Evolutionary conservation across 2,329 filamentous ascomycete species (phyloP).

Genomic region (Elsinoe arachidis): DNA sequence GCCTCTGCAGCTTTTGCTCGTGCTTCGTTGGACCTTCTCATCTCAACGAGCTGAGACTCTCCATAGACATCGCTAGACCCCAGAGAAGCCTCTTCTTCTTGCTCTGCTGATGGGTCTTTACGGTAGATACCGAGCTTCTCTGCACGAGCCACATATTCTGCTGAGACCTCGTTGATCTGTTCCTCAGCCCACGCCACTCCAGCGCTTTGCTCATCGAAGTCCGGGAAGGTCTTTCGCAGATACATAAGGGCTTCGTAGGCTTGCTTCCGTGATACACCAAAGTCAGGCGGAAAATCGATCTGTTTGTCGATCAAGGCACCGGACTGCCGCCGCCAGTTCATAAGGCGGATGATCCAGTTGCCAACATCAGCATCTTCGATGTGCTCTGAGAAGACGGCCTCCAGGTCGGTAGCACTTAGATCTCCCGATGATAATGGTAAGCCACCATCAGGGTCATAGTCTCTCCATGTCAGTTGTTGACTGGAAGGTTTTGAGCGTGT

Average conservation of each 20-base stretch:
- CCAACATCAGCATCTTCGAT: conserved; percentile 25
- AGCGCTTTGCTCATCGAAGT: conserved; percentile 28
- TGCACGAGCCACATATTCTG: conserved; percentile 24
- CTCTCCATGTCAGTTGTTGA: conserved; percentile 26
- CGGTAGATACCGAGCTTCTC: conserved; percentile 30
- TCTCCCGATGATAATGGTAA: conserved; percentile 29
- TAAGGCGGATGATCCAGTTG: conserved; percentile 29
- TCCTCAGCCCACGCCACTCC: conserved; percentile 28
- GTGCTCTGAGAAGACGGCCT: conserved; percentile 25
- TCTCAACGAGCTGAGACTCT: conserved; percentile 22
- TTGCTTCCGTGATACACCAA: conserved; percentile 21
- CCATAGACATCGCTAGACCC: conserved; percentile 22
- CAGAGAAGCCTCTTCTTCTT: conserved; percentile 22
- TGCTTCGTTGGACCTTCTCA: conserved; percentile 25
- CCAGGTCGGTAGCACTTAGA: conserved; percentile 22
- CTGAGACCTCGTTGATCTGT: conserved; percentile 24
- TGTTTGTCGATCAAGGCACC: conserved; percentile 31
- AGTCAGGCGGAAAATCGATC: conserved; percentile 23
- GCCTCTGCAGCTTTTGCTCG: conserved; percentile 16
- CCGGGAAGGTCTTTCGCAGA: conserved; percentile 23
- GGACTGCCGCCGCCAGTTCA: conserved; percentile 30
- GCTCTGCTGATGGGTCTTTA: conserved; percentile 15
- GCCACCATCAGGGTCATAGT: conserved; percentile 30
- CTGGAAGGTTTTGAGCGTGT: not conserved
- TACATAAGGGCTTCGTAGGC: conserved; percentile 27